phyloP scores from a whole-genome alignment of 768 basidiomycete genomes.

The Mycena rebaudengoi region DNA sequence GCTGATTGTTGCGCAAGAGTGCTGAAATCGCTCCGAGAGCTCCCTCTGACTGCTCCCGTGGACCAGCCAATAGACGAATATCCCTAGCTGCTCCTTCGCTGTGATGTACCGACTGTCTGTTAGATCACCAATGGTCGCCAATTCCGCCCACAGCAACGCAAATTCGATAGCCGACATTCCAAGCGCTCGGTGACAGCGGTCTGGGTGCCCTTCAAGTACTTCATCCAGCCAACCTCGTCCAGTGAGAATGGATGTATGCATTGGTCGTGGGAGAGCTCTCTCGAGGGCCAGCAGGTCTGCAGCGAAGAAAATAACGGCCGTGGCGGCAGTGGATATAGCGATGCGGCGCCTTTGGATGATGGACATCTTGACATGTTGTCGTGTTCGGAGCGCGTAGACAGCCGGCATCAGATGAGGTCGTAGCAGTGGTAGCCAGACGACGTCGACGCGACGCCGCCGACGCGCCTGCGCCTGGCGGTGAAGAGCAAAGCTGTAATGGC shows the following conservation, averaged over 20 bases:
- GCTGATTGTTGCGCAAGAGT: background rate
- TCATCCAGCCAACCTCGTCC: constrained; percentile 23
- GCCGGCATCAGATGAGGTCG: too few species aligned
- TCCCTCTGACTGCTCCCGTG: constrained; percentile 1
- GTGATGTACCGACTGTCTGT: background rate
- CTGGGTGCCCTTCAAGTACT: constrained; percentile 14
- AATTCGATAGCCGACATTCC: constrained; percentile 17
- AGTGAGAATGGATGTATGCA: constrained; percentile 14
- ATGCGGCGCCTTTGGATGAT: background rate
- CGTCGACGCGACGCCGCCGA: too few species aligned
- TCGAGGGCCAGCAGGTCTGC: background rate
- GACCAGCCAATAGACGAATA: constrained; percentile 16
- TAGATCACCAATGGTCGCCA: background rate
- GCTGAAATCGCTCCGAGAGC: constrained; percentile 18
- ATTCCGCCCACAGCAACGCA: constrained; percentile 1
- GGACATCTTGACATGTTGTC: background rate
- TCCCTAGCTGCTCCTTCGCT: constrained; percentile 14
- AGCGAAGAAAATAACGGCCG: constrained; percentile 25
- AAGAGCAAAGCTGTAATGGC: too few species aligned
- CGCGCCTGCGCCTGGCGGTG: too few species aligned
- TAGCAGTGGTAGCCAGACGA: too few species aligned
- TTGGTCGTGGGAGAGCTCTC: background rate
- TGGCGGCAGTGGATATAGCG: background rate
- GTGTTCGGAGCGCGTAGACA: too few species aligned
- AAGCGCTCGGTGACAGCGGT: constrained; percentile 5